Evolutionary conservation across 208 protist genomes (phyloP), one percentile per base, ranked within the genome.

Genomic region (Wallacemonas sp.): DNA sequence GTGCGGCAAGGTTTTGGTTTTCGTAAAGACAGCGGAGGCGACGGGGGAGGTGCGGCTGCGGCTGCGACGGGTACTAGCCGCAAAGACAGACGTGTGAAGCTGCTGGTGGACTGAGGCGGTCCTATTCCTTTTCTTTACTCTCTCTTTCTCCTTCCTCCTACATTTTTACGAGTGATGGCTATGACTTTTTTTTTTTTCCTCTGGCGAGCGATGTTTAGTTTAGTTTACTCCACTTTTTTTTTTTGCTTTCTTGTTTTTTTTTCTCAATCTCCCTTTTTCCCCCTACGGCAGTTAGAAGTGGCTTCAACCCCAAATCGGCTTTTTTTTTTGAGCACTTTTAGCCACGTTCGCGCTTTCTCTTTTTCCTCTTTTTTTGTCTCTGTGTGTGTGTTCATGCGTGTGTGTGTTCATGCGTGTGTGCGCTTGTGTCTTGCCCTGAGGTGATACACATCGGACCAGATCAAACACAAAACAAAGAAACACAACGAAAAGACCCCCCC

Each of bases 71-170:
- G 53, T 26, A 33, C 60, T n/a, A 44, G 47, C 21, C 63, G 66
- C 2, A 73, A 75, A 61, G 79, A 80, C 68, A 56, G 68, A 0
- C 66, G 80, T 14, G 84, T 90, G 11, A 90, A 72, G 34, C 69
- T 90, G 34, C 41, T 90, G 1, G 63, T 79, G 39, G 80, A 90
- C 67, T 84, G n/a, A n/a, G n/a, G n/a, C n/a, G n/a, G n/a, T n/a
- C n/a, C n/a, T n/a, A n/a, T n/a, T n/a, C n/a, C n/a, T n/a, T 33
- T 58, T 38, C 28, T 60, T 44, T 60, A 21, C 54, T 36, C 8
- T 22, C 36, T 60, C 19, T 60, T 41, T 60, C 30, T 41, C 19
- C 28, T 41, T 60, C 33, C 22, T 30, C 22, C 21, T 27, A 53
- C 36, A 41, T 41, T 6, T 41, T 41, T 41, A 41, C 36, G 6